phyloP scores from a whole-genome alignment of 2,329 filamentous ascomycete genomes.

The Xylogone sp. region DNA sequence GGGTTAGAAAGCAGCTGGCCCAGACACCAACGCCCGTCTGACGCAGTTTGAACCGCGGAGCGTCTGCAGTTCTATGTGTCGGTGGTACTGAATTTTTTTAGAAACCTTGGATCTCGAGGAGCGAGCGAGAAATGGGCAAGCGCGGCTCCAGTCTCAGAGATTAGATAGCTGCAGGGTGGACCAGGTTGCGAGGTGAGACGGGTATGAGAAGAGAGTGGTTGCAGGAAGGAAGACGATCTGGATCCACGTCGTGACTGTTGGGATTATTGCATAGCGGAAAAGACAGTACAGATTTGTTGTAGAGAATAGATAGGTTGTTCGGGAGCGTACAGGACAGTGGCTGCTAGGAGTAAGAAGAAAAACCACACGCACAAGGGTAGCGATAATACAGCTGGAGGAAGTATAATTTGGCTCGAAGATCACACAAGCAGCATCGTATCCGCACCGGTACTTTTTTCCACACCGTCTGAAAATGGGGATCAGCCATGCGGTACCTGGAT shows the following conservation, averaged over 20 bases:
- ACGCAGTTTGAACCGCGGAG: slow-evolving; percentile 28
- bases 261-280: background rate
- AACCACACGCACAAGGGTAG: background rate
- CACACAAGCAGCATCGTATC: background rate
- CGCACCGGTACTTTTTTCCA: too few species aligned
- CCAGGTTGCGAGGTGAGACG: background rate
- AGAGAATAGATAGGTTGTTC: background rate
- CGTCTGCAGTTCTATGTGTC: slow-evolving; percentile 6
- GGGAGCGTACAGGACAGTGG: background rate
- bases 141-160: background rate
- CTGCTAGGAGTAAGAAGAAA: background rate
- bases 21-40: slow-evolving; percentile 17
- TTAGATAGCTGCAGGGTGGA: background rate
- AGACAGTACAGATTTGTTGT: background rate
- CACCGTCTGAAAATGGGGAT: background rate
- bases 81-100: background rate
- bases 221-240: background rate
- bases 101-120: background rate
- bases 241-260: background rate
- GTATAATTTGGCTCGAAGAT: background rate
- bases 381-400: background rate
- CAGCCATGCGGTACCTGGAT: background rate
- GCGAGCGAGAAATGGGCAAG: background rate
- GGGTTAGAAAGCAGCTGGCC: background rate
- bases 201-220: background rate